Base-by-base conservation (phyloP, 2,329 filamentous ascomycete species). In the Cladosporium halotolerans region DNA sequence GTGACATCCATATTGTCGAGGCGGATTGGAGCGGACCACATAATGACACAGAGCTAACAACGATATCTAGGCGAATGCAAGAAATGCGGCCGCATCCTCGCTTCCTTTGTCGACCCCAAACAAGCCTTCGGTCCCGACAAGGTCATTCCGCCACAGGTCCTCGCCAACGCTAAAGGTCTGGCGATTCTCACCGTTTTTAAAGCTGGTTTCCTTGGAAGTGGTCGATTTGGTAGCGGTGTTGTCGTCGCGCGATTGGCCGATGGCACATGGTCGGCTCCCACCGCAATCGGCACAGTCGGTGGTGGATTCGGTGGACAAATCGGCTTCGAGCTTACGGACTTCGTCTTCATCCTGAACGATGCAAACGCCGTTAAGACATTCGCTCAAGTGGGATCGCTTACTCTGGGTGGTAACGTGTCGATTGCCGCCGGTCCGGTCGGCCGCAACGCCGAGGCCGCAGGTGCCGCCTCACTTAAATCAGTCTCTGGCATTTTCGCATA, bases 301-400 rank as follows among this genome's bases (percentile, higher is more conserved):
- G 89, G 85, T 52, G 89, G 88, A 19, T 88, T 95, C 60, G 88
- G 88, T 61, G 88, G 88, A 39, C 88, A 93, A 73, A 89, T 95
- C 65, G 88, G 88, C 34, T 88, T 92, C 70, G 89, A 95, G 71
- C 72, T 95, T 57, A 93, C 89, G 55, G 89, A 93, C 70, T 99
- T 99, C 68, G 93, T 99, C 68, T 97, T 99, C 73, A 96, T 99
- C 60, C 83, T 99, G 60, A 99, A 99, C 73, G 92, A 99, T 67
- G 77, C 84, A 40, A 82, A 78, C 55, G 92, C 93, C 42, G 92
- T 99, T 60, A 89, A 89, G 70, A 91, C 92, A 8, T 97, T 99
- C 72, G 89, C 91, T 5, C 92, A 97, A 71, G 84, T 86, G 38
- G 93, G 93, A 3, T 92, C 88, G 51, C 77, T 99, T 57, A 97